A percentile compares a stretch with the other conserved stretches of the same genome.
These are phyloP conservation scores for Suhomyces faveliae DNA, from an alignment of 805 yeast species.

Conservation along the genomic window DNA sequence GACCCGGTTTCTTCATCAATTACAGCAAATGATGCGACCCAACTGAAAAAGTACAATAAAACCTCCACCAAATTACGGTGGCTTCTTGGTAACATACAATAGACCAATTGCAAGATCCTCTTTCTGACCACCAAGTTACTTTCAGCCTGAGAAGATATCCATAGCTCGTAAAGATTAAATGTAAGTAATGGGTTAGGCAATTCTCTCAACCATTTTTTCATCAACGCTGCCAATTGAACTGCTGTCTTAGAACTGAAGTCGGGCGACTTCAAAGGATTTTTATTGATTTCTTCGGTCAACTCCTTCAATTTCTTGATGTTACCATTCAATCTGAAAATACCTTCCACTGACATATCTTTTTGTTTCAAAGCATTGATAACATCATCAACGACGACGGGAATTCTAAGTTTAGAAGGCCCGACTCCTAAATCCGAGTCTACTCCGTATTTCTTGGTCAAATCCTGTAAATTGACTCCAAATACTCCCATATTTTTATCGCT, in stretches of 20 bases:
- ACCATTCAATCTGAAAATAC: conserved; percentile 94
- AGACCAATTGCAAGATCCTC: conserved; percentile 58
- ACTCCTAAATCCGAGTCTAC: conserved; percentile 82
- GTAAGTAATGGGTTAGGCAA: conserved; percentile 90
- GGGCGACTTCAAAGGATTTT: conserved; percentile 67
- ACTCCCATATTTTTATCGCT: conserved; percentile 41
- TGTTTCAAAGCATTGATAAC: conserved; percentile 77
- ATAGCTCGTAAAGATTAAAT: conserved; percentile 67
- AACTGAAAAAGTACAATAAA: conserved; percentile 76
- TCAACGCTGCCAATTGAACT: conserved; percentile 87
- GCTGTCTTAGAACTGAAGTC: conserved; percentile 74
- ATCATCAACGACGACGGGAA: conserved; percentile 88
- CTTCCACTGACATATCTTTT: conserved; percentile 94
- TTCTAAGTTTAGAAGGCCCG: conserved; percentile 73
- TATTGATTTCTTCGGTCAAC: conserved; percentile 70
- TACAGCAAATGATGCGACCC: conserved; percentile 95
- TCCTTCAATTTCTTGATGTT: conserved; percentile 80
- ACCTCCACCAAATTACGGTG: conserved; percentile 88
- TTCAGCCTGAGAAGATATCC: conserved; percentile 66
- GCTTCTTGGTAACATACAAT: conserved; percentile 75
- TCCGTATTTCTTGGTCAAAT: conserved; percentile 68
- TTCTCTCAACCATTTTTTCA: conserved; percentile 89
- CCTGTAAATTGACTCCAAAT: conserved; percentile 75
- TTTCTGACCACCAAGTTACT: conserved; percentile 46
- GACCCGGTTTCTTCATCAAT: conserved; percentile 83